Base-by-base conservation (phyloP, 2,329 filamentous ascomycete species). In the Fusarium odoratissimum region DNA sequence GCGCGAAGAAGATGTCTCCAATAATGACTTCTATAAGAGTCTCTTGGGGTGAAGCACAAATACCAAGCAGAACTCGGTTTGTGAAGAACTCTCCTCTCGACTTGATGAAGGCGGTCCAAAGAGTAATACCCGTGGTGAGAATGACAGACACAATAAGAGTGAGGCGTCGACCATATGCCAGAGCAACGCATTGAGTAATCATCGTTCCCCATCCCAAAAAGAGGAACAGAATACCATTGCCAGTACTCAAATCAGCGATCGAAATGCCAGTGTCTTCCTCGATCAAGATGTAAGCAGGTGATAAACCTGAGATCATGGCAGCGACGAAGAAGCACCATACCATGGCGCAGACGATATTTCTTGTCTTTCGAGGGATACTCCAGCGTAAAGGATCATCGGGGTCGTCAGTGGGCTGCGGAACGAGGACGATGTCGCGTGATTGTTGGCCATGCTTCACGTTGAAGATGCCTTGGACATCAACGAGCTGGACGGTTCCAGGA, bases 271-370 rank as follows among this genome's bases (percentile, higher is more conserved):
- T 77, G 31, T 76, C 74, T 11, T 62, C 46, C 38, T 75, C 64
- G 37, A 77, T 77, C 46, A 75, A 45, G 19, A 77, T 61, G 23
- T 77, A 77, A 1, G 75, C 75, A 8, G 75, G 75, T 6, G 75
- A 77, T 11, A 77, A 44, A 9, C 74, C 74, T 0, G 74, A 76
- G 42, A 77, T 69, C 37, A 77, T 70, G 38, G 74, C 75, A 7
- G 74, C 74, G 5, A 57, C 70, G 25, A 77, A 73, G 52, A 77
- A 77, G 54, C 75, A 77, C 76, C 76, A 77, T 2, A 64, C 52
- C 75, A 77, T 77, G 4, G 64, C 75, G 19, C 68, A 74, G 1
- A 71, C 58, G 21, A 77, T 69, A 38, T 77, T 77, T 37, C 64
- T 58, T 8, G 58, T 61, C 55, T 78, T 78, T 25, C 76, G 72